Base-by-base conservation (phyloP, 352 stramenopile genomes). In the Lagenidium giganteum region DNA sequence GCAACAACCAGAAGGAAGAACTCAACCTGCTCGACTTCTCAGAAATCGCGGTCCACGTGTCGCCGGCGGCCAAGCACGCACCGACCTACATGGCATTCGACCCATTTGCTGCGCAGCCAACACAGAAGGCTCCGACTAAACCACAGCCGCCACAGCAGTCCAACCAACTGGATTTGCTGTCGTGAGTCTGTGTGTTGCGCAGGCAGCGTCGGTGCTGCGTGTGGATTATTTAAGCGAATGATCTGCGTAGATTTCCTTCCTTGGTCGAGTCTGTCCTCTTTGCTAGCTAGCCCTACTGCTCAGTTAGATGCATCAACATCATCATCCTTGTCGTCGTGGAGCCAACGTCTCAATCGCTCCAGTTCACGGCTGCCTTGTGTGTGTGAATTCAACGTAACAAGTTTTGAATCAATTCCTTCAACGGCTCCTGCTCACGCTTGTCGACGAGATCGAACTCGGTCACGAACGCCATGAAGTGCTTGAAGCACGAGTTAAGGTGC, bases 401-500 rank as follows among this genome's bases (percentile, higher is more conserved):
- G 43, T 89, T 95, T 48, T 95, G 95, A 46, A 98, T 96, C 43
- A 98, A 71, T 8, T 98, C 90, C 47, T 96, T 92, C 42, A 98
- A 71, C 11, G 92, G 92, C 57, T 97, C 83, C 61, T 97, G 86
- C 61, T 98, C 93, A 39, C 90, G 84, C 58, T 95, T 88, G 42
- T 95, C 87, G 14, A 98, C 80, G 23, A 98, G 67, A 12, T 95
- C 84, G 60, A 98, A 98, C 57, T 96, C 86, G 13, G 73, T 95
- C 53, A 95, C 95, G 64, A 98, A 98, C 32, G 96, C 92, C 72
- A 98, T 97, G 49, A 98, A 98, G 65, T 98, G 93, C 60, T 98
- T 98, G 70, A 98, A 98, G 57, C 89, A 98, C 43, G 95, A 98
- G 70, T 98, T 98, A 39, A 98, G 74, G 61, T 98, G 91, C 24